Evolutionary conservation across 441 rosid genomes (phyloP).

Genomic region (Manihot esculenta): DNA sequence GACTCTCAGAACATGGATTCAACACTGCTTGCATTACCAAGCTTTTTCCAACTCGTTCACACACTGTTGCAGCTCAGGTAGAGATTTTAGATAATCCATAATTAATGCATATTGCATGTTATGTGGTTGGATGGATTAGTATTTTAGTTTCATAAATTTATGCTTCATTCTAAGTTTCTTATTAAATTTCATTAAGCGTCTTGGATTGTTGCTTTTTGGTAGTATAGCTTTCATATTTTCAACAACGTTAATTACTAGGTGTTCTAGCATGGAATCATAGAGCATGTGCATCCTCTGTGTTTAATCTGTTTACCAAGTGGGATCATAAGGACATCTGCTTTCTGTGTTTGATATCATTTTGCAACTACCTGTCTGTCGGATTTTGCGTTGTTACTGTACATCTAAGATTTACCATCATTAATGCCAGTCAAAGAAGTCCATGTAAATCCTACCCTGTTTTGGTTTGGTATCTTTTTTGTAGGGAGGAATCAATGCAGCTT

Average conservation of each 20-base stretch:
- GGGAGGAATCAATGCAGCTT: constrained; percentile 99
- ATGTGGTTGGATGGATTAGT: neutral
- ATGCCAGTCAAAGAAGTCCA: neutral
- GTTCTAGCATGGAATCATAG: neutral
- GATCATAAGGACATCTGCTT: neutral
- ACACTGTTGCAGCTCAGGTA: constrained; percentile 99
- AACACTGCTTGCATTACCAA: constrained; percentile 97
- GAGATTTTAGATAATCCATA: neutral
- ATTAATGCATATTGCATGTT: neutral
- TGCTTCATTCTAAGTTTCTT: neutral
- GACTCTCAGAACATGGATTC: constrained; percentile 94
- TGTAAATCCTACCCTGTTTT: neutral
- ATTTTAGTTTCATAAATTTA: neutral
- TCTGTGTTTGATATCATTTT: neutral
- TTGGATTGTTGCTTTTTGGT: neutral
- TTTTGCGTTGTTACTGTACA: neutral
- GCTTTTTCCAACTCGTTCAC: constrained; percentile 94
- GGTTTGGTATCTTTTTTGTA: constrained; percentile 25
- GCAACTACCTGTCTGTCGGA: neutral
- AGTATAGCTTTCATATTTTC: neutral
- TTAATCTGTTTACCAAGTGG: neutral
- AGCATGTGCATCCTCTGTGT: neutral
- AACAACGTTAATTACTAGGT: no score
- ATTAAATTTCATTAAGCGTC: neutral
- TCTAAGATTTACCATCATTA: neutral